phyloP scores from a whole-genome alignment of 2,329 filamentous ascomycete genomes.

The Diaporthe sp. region DNA sequence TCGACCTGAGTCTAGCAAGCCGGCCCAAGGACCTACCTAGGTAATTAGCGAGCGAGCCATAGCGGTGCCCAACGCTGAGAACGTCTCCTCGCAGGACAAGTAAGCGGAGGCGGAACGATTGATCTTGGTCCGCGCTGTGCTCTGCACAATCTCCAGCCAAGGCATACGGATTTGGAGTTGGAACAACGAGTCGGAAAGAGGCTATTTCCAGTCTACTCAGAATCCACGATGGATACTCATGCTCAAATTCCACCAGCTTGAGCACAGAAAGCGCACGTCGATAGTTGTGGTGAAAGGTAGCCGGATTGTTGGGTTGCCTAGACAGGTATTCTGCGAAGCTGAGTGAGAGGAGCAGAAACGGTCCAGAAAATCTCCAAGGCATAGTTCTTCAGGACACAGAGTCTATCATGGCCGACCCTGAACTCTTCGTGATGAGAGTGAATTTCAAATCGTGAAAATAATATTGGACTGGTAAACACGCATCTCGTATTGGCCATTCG shows the following conservation, averaged over 20 bases:
- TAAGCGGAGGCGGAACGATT: not conserved
- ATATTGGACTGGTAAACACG: not conserved
- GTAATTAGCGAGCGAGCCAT: not conserved
- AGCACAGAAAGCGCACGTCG: too few relatives aligned
- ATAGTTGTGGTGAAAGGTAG: too few relatives aligned
- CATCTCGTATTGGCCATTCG: too few relatives aligned
- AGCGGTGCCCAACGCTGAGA: not conserved
- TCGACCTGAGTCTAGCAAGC: too few relatives aligned
- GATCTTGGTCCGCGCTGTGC: too few relatives aligned
- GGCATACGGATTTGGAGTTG: not conserved
- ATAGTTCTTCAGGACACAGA: fast-evolving
- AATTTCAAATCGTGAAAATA: not conserved
- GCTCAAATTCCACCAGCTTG: not conserved
- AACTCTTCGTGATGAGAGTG: not conserved
- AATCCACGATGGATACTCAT: too few relatives aligned
- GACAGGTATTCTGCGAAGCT: too few relatives aligned
- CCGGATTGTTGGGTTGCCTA: not conserved
- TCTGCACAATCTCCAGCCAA: too few relatives aligned
- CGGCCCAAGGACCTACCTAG: not conserved
- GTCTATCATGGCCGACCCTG: too few relatives aligned
- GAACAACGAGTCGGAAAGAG: not conserved
- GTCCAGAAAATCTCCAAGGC: not conserved
- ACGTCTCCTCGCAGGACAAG: not conserved
- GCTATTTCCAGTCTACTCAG: not conserved
- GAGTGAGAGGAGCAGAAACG: not conserved